Conservation (phyloP, 1,139 yeast genomes). For the Yamadazyma mexicana region DNA sequence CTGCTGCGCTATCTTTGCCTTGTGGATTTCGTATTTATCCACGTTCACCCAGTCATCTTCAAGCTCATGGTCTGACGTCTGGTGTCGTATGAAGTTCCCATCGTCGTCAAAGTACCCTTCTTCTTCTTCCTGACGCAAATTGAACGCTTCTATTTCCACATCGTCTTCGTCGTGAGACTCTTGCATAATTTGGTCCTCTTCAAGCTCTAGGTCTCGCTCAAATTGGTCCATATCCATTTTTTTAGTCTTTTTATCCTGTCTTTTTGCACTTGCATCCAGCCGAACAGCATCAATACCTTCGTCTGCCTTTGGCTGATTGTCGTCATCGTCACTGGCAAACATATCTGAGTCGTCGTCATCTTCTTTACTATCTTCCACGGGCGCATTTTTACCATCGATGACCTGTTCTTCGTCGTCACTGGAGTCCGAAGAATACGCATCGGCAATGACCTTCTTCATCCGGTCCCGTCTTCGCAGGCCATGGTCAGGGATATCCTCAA, state of each 20-base stretch:
- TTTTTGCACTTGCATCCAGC: background rate
- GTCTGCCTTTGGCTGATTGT: constrained; percentile 2
- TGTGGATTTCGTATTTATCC: constrained; percentile 51
- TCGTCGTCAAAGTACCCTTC: constrained; percentile 64
- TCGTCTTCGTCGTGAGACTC: constrained; percentile 8
- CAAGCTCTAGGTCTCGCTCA: constrained; percentile 18
- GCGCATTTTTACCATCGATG: constrained; percentile 1
- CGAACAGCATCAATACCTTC: background rate
- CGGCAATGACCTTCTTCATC: constrained; percentile 21
- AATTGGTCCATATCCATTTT: constrained; percentile 43
- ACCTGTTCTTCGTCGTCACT: constrained; percentile 14
- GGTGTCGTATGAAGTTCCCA: constrained; percentile 56
- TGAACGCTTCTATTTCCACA: constrained; percentile 55
- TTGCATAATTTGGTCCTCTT: background rate
- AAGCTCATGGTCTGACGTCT: constrained; percentile 30
- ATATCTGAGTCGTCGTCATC: constrained; percentile 27
- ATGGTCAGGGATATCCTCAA: constrained; percentile 27
- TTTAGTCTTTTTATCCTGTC: constrained; percentile 60
- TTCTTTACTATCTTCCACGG: background rate
- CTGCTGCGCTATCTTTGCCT: constrained; percentile 46
- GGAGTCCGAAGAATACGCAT: constrained; percentile 40
- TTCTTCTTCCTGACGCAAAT: constrained; percentile 54
- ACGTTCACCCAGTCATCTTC: constrained; percentile 29
- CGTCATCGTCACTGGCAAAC: constrained; percentile 36
- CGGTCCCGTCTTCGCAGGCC: constrained; percentile 21